Percentiles rank a stretch among this genome's conserved stretches.
These are phyloP conservation scores for Kalmusia sp. DNA, from an alignment of 2,329 filamentous ascomycete genomes.

Conservation along the genomic window DNA sequence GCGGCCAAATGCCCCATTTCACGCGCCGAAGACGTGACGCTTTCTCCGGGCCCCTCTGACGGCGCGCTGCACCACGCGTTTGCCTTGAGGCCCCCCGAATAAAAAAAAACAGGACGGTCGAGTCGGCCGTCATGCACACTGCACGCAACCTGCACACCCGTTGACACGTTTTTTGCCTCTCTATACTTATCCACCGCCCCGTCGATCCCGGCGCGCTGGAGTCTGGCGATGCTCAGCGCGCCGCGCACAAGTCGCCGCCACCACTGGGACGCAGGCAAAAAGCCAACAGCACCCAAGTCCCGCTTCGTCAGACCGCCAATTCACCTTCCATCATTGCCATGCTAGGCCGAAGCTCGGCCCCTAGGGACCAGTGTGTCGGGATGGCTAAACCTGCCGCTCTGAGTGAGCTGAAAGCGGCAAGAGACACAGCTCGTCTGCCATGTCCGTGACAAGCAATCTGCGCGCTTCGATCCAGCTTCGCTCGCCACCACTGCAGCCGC, in stretches of 20 bases:
- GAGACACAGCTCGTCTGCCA: neutral
- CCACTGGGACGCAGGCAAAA: neutral
- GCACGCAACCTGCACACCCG: constrained; percentile 2
- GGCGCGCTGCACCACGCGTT: neutral
- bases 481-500: neutral
- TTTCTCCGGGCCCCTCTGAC: neutral
- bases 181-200: neutral
- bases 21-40: neutral
- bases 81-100: no score
- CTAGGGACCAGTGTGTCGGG: neutral
- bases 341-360: neutral
- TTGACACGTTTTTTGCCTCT: constrained; percentile 2
- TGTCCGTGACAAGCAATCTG: neutral
- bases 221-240: neutral
- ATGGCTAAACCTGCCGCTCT: neutral
- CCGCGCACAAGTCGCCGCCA: neutral
- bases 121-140: neutral
- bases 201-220: neutral
- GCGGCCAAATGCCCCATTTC: neutral
- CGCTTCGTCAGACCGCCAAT: constrained; percentile 13
- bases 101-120: no score
- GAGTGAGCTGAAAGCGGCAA: neutral
- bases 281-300: neutral
- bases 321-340: neutral
- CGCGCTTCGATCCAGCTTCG: neutral